phyloP scores from a whole-genome alignment of 345 rosid species.

The Moricandia arvensis region DNA sequence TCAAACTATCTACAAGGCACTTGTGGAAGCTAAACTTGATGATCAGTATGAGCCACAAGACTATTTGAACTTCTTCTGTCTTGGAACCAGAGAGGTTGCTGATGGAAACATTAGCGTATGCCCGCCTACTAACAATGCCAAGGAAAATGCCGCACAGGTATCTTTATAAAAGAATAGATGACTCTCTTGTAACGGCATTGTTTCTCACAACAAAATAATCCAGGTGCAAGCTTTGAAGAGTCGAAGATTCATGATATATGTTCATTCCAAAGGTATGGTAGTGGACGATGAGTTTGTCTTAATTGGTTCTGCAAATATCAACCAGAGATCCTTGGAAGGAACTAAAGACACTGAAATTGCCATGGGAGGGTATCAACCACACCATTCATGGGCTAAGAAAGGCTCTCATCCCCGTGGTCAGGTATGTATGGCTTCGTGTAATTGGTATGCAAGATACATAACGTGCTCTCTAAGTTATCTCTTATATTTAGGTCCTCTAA shows the following conservation, averaged over 20 bases:
- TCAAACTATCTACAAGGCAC: constrained; percentile 65
- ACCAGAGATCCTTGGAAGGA: constrained; percentile 90
- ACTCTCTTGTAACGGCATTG: too few relatives aligned
- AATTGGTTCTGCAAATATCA: constrained; percentile 90
- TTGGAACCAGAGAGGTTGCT: constrained; percentile 73
- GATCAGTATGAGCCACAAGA: constrained; percentile 75
- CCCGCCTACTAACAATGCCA: constrained; percentile 36
- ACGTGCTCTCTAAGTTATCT: not conserved
- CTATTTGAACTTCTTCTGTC: constrained; percentile 89
- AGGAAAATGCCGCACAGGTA: constrained; percentile 47
- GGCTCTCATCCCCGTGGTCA: constrained; percentile 59
- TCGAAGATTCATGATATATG: not conserved
- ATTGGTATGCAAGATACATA: not conserved
- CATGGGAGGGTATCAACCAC: constrained; percentile 92
- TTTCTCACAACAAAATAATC: constrained; percentile 15
- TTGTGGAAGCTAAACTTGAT: constrained; percentile 72
- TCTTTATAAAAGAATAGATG: not conserved
- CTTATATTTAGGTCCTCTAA: not conserved
- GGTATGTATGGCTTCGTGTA: constrained; percentile 35
- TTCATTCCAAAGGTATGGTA: not conserved
- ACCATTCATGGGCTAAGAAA: constrained; percentile 58
- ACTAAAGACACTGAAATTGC: constrained; percentile 94
- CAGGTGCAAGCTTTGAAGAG: constrained; percentile 42
- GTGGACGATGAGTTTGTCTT: constrained; percentile 45
- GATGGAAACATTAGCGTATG: constrained; percentile 23